Evolutionary conservation across 257 asterid species (phyloP), one percentile per base, ranked within the genome.

Genomic region (Euphrasia confusa): DNA sequence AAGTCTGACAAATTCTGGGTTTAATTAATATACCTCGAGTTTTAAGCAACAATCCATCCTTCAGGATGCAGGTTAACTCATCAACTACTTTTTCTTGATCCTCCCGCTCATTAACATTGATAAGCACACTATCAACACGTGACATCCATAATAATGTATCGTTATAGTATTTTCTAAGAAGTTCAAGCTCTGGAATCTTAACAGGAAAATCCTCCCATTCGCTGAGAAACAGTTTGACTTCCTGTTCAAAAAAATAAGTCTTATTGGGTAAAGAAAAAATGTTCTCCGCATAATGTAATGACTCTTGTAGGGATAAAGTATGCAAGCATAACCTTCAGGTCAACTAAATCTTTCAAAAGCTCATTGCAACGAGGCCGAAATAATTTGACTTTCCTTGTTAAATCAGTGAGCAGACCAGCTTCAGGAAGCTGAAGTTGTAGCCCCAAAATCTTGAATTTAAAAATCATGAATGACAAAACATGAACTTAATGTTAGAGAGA

Each of bases 71-170:
- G 42, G 76, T 84, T 69, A 91, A 80, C 78, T 86, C 95, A 50
- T 77, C 71, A 61, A 83, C 81, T 45, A 88, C 80, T 54, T 76
- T 73, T 61, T 81, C 86, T 66, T 84, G 98, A 79, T 91, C 98
- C 77, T 79, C 88, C 21, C 85, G 77, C 61, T 79, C 83, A 66
- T 78, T 71, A 61, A 77, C 72, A 65, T 83, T 71, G 64, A 27
- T 62, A 40, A 91, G 89, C 63, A 80, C 76, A 48, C 56, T 71
- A 78, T 84, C 74, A 72, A 74, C 83, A 58, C 78, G 90, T 17
- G 83, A 82, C 68, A 78, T 73, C 98, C 98, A 91, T 58, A 95
- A 81, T 17, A 76, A 64, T 40, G 95, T 75, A 74, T 86, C 95
- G 59, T n/a, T 63, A 60, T 79, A 79, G 68, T 82, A 79, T 67